phyloP scores from a whole-genome alignment of 2,329 filamentous ascomycete genomes.

The Akanthomyces uredinophilus region DNA sequence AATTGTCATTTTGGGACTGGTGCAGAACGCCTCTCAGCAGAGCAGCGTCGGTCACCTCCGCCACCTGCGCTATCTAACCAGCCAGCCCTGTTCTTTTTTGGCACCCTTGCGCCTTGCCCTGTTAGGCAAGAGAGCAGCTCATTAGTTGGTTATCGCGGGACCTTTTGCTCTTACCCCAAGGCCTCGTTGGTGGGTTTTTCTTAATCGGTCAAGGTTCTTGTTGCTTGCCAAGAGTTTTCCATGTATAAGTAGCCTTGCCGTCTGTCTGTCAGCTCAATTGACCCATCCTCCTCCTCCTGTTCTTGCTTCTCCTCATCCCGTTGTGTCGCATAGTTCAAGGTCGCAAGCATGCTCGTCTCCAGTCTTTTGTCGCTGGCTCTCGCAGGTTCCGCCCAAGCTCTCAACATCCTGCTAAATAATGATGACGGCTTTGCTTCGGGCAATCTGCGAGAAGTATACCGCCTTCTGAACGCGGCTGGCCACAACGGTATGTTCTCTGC shows the following conservation, averaged over 20 bases:
- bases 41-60: slow-evolving; percentile 8
- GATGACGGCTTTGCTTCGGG: slow-evolving; percentile 28
- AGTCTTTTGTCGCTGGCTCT: slow-evolving; percentile 4
- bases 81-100: neutral
- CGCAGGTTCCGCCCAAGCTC: slow-evolving; percentile 16
- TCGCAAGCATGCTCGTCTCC: neutral
- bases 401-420: slow-evolving; percentile 28
- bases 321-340: neutral
- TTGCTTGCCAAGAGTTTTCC: slow-evolving; percentile 1
- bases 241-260: neutral
- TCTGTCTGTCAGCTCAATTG: neutral
- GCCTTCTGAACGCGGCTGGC: slow-evolving; percentile 24
- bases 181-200: neutral
- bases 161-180: slow-evolving; percentile 2
- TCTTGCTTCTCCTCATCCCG: neutral
- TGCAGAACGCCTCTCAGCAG: neutral
- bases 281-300: neutral
- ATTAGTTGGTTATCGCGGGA: neutral
- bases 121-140: neutral
- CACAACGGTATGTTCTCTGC: slow-evolving; percentile 22
- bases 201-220: neutral
- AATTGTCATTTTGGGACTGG: neutral
- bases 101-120: neutral
- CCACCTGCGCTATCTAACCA: neutral
- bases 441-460: slow-evolving; percentile 27